phyloP scores from a whole-genome alignment of 1,139 yeast genomes.

The Debaryomyces fabryi region DNA sequence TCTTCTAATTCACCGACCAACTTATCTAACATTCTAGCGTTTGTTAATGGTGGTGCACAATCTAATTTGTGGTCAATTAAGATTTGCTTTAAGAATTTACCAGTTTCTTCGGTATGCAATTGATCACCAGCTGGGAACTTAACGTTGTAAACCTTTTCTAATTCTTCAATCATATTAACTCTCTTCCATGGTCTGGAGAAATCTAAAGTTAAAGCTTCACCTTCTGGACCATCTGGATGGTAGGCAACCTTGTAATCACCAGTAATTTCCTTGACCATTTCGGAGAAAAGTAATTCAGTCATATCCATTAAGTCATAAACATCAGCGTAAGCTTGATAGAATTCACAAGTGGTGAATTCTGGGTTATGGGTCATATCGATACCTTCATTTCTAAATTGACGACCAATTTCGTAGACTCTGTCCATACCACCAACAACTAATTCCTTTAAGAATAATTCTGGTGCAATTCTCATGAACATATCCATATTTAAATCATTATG shows the following conservation, averaged over 20 bases:
- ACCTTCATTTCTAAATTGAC: conserved; percentile 99
- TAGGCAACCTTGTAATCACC: conserved; percentile 84
- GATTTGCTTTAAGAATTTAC: conserved; percentile 80
- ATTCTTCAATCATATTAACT: conserved; percentile 93
- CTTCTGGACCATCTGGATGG: conserved; percentile 91
- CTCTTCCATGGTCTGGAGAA: conserved; percentile 98
- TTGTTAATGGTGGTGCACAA: conserved; percentile 95
- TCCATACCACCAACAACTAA: conserved; percentile 98
- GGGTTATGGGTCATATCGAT: conserved; percentile 98
- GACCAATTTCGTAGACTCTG: conserved; percentile 97
- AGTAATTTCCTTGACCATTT: conserved; percentile 94
- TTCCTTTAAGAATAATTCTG: conserved; percentile 94
- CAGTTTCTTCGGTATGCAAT: conserved; percentile 92
- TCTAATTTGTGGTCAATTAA: conserved; percentile 81
- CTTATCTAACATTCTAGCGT: conserved; percentile 98
- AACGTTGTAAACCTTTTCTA: conserved; percentile 83
- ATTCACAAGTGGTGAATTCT: conserved; percentile 97
- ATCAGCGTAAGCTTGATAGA: conserved; percentile 93
- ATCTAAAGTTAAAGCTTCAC: conserved; percentile 76
- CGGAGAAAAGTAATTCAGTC: conserved; percentile 92
- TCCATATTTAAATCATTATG: conserved; percentile 96
- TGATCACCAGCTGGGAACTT: conserved; percentile 96
- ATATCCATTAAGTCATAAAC: conserved; percentile 95
- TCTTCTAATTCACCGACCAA: conserved; percentile 95
- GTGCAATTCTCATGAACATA: conserved; percentile 98